Evolutionary conservation across 371 early-diverging fungal genomes (phyloP).

Genomic region (Mortierella sp.): DNA sequence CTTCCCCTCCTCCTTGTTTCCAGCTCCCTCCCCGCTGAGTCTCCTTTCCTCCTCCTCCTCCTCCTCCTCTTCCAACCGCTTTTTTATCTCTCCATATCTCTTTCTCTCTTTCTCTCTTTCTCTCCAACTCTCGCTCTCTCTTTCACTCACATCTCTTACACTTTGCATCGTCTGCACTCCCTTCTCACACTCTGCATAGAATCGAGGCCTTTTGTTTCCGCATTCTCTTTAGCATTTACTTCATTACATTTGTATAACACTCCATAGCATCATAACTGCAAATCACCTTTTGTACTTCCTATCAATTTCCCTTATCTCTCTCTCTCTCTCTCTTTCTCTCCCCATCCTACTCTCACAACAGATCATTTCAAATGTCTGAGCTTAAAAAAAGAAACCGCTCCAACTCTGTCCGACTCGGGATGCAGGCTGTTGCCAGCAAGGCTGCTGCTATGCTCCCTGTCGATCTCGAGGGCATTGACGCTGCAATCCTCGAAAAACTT

Average conservation of each 20-base stretch:
- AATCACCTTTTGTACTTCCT: not conserved
- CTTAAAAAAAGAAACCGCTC: conserved; percentile 53
- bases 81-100: not conserved
- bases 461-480: conserved; percentile 52
- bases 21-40: not conserved
- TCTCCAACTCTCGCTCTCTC: not conserved
- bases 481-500: conserved; percentile 50
- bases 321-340: not conserved
- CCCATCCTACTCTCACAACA: not conserved
- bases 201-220: not conserved
- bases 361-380: conserved; percentile 29
- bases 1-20: not conserved
- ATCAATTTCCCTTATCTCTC: not conserved
- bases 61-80: conserved; percentile 1
- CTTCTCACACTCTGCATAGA: not conserved
- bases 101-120: not conserved
- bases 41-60: not conserved
- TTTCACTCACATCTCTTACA: not conserved
- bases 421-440: conserved; percentile 53
- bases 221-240: not conserved
- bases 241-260: not conserved
- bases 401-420: conserved; percentile 39
- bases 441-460: conserved; percentile 52
- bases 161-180: not conserved
- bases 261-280: not conserved